phyloP scores from a whole-genome alignment of 1,284 basidiomycete genomes.

The Boletus mariae region DNA sequence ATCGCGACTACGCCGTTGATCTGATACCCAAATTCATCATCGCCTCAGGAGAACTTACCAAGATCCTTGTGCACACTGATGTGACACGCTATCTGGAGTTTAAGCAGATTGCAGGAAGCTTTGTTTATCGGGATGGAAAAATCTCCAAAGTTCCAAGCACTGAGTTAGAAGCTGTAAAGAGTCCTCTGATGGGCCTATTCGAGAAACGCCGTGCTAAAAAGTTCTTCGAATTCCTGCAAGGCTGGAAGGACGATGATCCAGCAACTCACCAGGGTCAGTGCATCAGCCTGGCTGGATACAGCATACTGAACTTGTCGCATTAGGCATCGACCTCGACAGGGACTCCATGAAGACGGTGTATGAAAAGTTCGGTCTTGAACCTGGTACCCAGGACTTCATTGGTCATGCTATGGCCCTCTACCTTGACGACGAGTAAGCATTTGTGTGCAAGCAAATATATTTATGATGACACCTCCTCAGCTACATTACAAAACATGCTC shows the following conservation, averaged over 20 bases:
- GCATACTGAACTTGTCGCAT: constrained; percentile 1
- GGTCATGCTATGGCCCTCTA: constrained; percentile 99
- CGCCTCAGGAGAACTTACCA: constrained; percentile 95
- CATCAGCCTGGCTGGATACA: neutral
- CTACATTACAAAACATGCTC: constrained; percentile 91
- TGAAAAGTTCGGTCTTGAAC: constrained; percentile 95
- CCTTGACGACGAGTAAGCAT: constrained; percentile 90
- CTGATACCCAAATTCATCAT: constrained; percentile 98
- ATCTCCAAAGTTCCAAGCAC: constrained; percentile 99
- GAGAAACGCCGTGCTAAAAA: constrained; percentile 98
- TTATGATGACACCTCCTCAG: constrained; percentile 39
- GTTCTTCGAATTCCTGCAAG: constrained; percentile 97
- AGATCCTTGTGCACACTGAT: constrained; percentile 98
- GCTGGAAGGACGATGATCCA: constrained; percentile 93
- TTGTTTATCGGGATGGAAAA: constrained; percentile 94
- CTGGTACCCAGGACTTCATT: constrained; percentile 98
- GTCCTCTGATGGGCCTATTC: constrained; percentile 95
- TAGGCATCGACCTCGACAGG: constrained; percentile 83
- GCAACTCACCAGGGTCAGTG: constrained; percentile 87
- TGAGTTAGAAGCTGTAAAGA: constrained; percentile 95
- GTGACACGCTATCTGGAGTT: constrained; percentile 99
- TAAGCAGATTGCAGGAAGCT: constrained; percentile 99
- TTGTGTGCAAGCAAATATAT: neutral
- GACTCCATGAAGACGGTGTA: constrained; percentile 93
- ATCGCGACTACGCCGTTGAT: constrained; percentile 95